Evolutionary conservation across 78 protist species (phyloP), one percentile per base, ranked within the genome.

Genomic region (Monosiga brevicollis): DNA sequence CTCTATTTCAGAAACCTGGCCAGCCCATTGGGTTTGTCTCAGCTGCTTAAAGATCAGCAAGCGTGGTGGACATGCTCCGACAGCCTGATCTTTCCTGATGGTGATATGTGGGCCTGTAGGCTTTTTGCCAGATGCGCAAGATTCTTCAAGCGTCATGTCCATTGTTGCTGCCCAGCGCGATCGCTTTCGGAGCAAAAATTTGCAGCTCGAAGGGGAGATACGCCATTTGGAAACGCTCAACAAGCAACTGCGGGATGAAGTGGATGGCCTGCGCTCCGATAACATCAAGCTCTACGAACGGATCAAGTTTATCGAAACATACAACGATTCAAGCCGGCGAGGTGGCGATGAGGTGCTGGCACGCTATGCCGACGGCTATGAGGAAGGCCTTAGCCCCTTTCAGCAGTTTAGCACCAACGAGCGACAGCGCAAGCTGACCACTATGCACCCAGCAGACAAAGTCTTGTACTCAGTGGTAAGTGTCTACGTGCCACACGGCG

Each of bases 361-460:
- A 34, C 83, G 83, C 34, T 79, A 87, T 2, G 32, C 74, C 71
- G 20, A 81, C 32, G 76, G 85, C 82, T 83, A 93, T 80, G 96
- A 93, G 77, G 93, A 91, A 35, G 54, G 83, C 29, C 81, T 93
- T 36, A 93, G 89, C 85, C 96, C 96, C 38, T 93, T 93, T 88
- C 22, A 62, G 11, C 86, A 84, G 49, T 93, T 93, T 80, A 87
- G 76, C 79, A 79, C 78, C 43, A 83, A 83, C 76, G 83, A 41
- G 55, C 22, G 40, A 20, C 78, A 72, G 75, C 34, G 43, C n/a
- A n/a, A n/a, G n/a, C n/a, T n/a, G n/a, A n/a, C n/a, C n/a, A n/a
- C n/a, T n/a, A n/a, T n/a, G n/a, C n/a, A n/a, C n/a, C n/a, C n/a
- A n/a, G n/a, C n/a, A n/a, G n/a, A n/a, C n/a, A n/a, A n/a, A n/a